Base-by-base conservation (phyloP, 2,329 filamentous ascomycete species). In the Claviceps purpurea region DNA sequence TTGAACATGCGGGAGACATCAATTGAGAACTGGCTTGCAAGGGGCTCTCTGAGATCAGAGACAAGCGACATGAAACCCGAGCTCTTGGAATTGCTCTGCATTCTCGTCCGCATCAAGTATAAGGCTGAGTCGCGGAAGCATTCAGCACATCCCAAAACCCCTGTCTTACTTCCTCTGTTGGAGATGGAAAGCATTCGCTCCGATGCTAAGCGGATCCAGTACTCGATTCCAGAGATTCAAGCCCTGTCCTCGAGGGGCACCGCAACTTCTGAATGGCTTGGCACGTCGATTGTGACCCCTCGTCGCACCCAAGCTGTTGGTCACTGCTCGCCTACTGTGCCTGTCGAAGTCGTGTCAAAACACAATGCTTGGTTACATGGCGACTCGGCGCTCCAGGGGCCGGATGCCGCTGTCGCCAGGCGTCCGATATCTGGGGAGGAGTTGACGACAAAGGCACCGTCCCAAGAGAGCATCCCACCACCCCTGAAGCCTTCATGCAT, bases 1-100 rank as follows among this genome's bases (percentile, higher is more conserved):
- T 49, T 57, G 4, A 61, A 57, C 1, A 58, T 67, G 8, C 57
- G 63, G 20, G 60, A 64, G 5, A 57, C 56, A 0, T 56, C 61
- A 3, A 54, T 64, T 11, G 56, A 61, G 1, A 53, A 57, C 20
- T 65, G 62, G 62, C 50, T 59, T 6, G 38, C 53, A 3, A 54
- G 60, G 13, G 62, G 62, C 0, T 59, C 59, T 16, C 54, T 66
- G n/a, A 52, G 56, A 4, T 56, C 50, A 8, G 53, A 62, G 6
- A 50, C 48, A 3, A 58, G 62, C 11, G 55, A 58, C 5, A 52
- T 64, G 24, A 61, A 58, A 24, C 49, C 58, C 0, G 56, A 57
- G 2, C 47, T 63, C 0, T 26, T 61, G 2, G 30, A 56, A 0
- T 42, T 63, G 1, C 52, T 67, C 3, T 57, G 59, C 5, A 47